A percentile compares a stretch with the other conserved stretches of the same genome.
Evolutionary conservation across 1,139 yeast genomes (phyloP).

Genomic region (Nakaseomyces bracarensis): DNA sequence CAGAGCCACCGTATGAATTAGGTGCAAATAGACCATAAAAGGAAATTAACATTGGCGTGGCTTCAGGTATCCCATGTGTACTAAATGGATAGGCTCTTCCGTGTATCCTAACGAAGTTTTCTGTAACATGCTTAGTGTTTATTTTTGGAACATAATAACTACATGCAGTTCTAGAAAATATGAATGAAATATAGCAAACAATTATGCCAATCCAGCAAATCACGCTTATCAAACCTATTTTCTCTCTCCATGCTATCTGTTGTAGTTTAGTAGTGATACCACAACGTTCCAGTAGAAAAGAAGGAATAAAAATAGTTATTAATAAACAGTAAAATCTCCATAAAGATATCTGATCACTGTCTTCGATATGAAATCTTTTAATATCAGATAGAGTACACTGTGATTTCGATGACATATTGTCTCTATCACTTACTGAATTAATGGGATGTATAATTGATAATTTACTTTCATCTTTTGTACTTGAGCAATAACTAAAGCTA

Average conservation of each 20-base stretch:
- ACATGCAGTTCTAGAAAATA: constrained; percentile 84
- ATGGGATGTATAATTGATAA: too few species aligned
- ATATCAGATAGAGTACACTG: too few species aligned
- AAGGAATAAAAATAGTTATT: constrained; percentile 89
- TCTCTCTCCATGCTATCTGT: constrained; percentile 96
- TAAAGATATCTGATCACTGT: constrained; percentile 32
- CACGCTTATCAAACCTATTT: constrained; percentile 73
- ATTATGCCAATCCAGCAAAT: constrained; percentile 67
- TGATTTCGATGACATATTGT: background rate
- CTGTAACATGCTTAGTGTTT: constrained; percentile 28
- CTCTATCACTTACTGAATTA: background rate
- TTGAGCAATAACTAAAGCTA: too few species aligned
- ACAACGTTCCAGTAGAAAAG: constrained; percentile 57
- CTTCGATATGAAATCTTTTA: too few species aligned
- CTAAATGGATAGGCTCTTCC: constrained; percentile 65
- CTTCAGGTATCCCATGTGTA: background rate
- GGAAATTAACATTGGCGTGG: constrained; percentile 43
- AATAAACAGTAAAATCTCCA: constrained; percentile 79
- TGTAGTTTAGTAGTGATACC: constrained; percentile 75
- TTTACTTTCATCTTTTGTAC: background rate
- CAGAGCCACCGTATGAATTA: constrained; percentile 76
- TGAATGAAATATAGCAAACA: constrained; percentile 83
- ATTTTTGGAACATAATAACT: constrained; percentile 29
- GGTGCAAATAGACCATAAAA: constrained; percentile 54
- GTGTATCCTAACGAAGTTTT: constrained; percentile 59